Base-by-base conservation (phyloP, 2,329 filamentous ascomycete genomes). In the Penicillium sp. region DNA sequence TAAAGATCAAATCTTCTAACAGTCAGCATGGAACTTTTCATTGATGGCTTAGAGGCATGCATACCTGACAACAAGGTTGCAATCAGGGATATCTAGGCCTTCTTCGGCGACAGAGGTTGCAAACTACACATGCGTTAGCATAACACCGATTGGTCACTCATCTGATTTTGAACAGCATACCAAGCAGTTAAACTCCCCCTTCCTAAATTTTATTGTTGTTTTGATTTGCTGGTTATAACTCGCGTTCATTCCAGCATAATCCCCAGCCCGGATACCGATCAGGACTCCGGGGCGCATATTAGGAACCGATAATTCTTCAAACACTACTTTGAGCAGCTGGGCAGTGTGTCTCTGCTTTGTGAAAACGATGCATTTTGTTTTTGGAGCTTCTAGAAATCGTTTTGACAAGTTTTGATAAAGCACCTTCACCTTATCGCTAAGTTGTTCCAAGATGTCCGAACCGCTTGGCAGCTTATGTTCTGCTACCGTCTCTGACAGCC, bases 321-420 rank as follows among this genome's bases (percentile, higher is more conserved):
- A 87, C 0, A 96, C 76, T 45, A 88, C 84, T 1, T 82, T 77
- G 1, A 99, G 76, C 16, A 95, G 72, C 18, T 84, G 82, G 0
- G 92, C 93, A 0, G 91, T 93, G 61, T 88, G 84, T 42, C 91
- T 81, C 67, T 88, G 82, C 59, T 90, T 81, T 0, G 96, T 91
- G 70, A 99, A 97, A 0, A 97, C 83, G 55, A 99, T 96, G 66
- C 91, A 96, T 59, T 86, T 85, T 26, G 81, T 77, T 6, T 84
- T 78, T 1, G 78, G 79, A 2, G 77, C 72, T 2, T 78, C 71
- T 30, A 81, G 74, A 64, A 91, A 97, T 50, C 87, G 81, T 7
- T 83, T 71, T 3, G 71, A 68, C 1, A 97, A 77, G 55, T 85
- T 83, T 2, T 77, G 67, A 21, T 84, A 69, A 0, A 97, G 80